A percentile compares a stretch with the other conserved stretches of the same genome.
phyloP scores from a whole-genome alignment of 2,329 filamentous ascomycete genomes.

The Talaromyces sp. region DNA sequence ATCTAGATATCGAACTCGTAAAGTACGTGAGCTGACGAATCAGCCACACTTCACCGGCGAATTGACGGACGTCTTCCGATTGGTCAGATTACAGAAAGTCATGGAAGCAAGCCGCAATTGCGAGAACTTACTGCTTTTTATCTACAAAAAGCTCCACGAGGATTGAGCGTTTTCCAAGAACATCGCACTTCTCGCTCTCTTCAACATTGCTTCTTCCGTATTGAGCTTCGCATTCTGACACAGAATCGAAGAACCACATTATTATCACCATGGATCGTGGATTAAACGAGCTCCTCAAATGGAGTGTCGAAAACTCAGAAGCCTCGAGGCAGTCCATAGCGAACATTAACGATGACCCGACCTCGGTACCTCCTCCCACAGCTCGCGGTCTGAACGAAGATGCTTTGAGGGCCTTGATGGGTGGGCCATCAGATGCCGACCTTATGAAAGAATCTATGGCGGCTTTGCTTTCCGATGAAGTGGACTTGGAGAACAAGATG shows the following conservation, averaged over 20 bases:
- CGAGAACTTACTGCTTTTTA: constrained; percentile 10
- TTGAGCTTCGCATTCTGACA: background rate
- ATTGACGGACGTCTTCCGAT: constrained; percentile 1
- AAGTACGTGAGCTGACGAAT: background rate
- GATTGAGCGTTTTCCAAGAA: no score
- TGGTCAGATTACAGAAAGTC: constrained; percentile 8
- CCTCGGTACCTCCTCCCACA: constrained; percentile 29
- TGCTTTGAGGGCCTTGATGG: constrained; percentile 67
- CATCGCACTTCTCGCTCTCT: no score
- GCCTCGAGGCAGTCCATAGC: constrained; percentile 31
- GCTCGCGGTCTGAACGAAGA: constrained; percentile 58
- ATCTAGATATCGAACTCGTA: no score
- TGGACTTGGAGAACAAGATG: constrained; percentile 69
- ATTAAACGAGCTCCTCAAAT: constrained; percentile 74
- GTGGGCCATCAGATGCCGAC: constrained; percentile 83
- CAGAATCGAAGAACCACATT: background rate
- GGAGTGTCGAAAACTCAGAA: constrained; percentile 63
- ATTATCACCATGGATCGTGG: constrained; percentile 52
- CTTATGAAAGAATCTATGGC: constrained; percentile 83
- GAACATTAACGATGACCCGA: constrained; percentile 22
- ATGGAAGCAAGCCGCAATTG: constrained; percentile 12
- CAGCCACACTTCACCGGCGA: background rate
- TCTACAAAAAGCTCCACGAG: background rate
- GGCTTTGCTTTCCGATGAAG: constrained; percentile 62
- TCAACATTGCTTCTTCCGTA: no score